A percentile compares a stretch with the other conserved stretches of the same genome.
These are phyloP conservation scores for Taphrina betulina DNA, from an alignment of 1,139 yeast species.

Conservation along the genomic window DNA sequence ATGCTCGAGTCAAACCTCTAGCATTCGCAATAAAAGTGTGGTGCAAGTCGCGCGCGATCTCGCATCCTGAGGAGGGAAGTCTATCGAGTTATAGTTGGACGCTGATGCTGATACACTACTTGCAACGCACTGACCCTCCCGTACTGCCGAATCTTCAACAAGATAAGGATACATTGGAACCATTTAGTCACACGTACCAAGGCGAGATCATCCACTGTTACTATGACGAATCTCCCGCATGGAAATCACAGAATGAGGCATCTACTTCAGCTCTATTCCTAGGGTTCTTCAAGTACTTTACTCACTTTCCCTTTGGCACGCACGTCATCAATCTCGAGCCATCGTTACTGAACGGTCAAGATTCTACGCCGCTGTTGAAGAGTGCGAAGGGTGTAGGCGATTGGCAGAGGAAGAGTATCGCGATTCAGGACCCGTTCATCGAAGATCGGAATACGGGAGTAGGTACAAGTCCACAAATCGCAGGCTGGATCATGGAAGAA, in stretches of 20 bases:
- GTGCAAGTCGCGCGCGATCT: conserved; percentile 39
- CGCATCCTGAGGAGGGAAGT: conserved; percentile 37
- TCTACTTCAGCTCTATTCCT: conserved; percentile 38
- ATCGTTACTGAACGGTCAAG: neutral
- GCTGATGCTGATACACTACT: conserved; percentile 40
- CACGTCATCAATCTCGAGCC: conserved; percentile 34
- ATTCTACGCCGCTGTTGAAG: conserved; percentile 7
- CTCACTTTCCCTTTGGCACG: conserved; percentile 38
- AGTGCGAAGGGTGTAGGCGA: conserved; percentile 12
- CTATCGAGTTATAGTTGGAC: conserved; percentile 41
- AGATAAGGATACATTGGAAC: neutral
- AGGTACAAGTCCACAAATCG: conserved; percentile 12
- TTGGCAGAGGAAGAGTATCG: conserved; percentile 15
- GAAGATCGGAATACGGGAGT: conserved; percentile 23
- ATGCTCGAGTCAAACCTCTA: conserved; percentile 39
- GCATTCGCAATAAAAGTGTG: conserved; percentile 40
- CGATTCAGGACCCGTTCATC: conserved; percentile 29
- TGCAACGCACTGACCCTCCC: conserved; percentile 39
- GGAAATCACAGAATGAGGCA: conserved; percentile 36
- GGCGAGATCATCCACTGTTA: conserved; percentile 40
- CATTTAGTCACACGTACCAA: conserved; percentile 34
- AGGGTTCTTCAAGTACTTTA: conserved; percentile 40
- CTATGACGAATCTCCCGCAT: conserved; percentile 34
- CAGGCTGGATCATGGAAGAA: conserved; percentile 25
- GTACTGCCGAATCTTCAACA: conserved; percentile 38